Conservation (phyloP, 202 grass and related monocot genomes). For the Panicum hallii region DNA sequence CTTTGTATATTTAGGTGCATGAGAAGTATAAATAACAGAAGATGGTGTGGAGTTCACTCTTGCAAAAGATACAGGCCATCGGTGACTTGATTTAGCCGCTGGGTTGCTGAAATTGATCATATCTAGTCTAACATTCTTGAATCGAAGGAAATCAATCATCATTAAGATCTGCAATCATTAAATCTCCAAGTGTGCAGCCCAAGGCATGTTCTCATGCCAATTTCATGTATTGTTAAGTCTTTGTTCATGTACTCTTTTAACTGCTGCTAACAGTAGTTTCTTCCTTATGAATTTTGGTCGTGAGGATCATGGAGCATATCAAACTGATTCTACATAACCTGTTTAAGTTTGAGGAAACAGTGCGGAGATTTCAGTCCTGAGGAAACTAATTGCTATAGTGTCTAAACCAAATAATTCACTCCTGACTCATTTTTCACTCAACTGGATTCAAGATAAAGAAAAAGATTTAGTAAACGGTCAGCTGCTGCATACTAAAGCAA, state of each 20-base stretch:
- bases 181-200: not conserved
- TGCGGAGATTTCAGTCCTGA: conserved; percentile 18
- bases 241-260: conserved; percentile 32
- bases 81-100: not conserved
- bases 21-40: not conserved
- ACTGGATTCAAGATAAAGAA: conserved; percentile 24
- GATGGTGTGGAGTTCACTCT: conserved; percentile 7
- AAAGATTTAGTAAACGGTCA: not conserved
- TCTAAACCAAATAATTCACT: conserved; percentile 12
- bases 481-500: not conserved
- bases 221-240: not conserved
- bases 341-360: conserved; percentile 2
- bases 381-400: conserved; percentile 6
- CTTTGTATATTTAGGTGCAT: conserved; percentile 3
- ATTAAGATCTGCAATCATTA: conserved; percentile 9
- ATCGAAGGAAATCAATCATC: conserved; percentile 14
- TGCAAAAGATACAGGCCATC: not conserved
- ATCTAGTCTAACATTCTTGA: conserved; percentile 8
- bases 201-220: not conserved
- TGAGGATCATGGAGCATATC: conserved; percentile 35
- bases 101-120: not conserved
- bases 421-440: not conserved
- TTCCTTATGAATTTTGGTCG: not conserved
- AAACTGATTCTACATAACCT: conserved; percentile 34
- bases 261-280: not conserved